Evolutionary conservation across 2,329 filamentous ascomycete species (phyloP).

Genomic region (Paraphaeosphaeria sporulosa): DNA sequence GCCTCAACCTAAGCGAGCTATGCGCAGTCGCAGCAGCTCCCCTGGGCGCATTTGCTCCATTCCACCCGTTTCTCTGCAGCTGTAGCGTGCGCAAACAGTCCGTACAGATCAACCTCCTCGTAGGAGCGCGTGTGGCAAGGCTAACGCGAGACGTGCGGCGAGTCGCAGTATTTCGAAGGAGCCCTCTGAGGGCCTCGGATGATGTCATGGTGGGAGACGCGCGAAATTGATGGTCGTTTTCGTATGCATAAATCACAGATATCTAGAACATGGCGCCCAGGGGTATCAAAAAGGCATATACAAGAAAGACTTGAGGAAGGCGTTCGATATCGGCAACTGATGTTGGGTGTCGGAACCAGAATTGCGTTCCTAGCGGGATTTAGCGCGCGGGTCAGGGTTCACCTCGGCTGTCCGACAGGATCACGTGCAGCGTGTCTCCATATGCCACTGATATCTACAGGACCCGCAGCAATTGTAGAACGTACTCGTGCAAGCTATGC

Average conservation of each 20-base stretch:
- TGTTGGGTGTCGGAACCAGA: background rate
- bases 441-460: background rate
- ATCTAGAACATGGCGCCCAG: slow-evolving; percentile 14
- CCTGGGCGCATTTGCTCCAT: slow-evolving; percentile 15
- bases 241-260: slow-evolving; percentile 13
- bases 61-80: slow-evolving; percentile 16
- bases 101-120: slow-evolving; percentile 36
- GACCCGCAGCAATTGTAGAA: too few species aligned
- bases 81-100: slow-evolving; percentile 32
- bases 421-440: slow-evolving; percentile 1
- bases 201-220: slow-evolving; percentile 40
- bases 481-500: too few species aligned
- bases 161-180: slow-evolving; percentile 28
- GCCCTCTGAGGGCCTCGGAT: slow-evolving; percentile 39
- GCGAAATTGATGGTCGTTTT: background rate
- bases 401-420: background rate
- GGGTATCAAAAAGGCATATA: slow-evolving; percentile 11
- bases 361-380: background rate
- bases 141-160: slow-evolving; percentile 5
- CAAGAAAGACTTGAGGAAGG: background rate
- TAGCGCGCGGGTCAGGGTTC: background rate
- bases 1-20: slow-evolving; percentile 16
- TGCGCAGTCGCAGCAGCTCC: slow-evolving; percentile 14
- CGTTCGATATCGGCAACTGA: slow-evolving; percentile 1
- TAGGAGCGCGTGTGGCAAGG: slow-evolving; percentile 4